A percentile compares a stretch with the other conserved stretches of the same genome.
Conservation (phyloP, 768 basidiomycete species). For the Collybia sp. region DNA sequence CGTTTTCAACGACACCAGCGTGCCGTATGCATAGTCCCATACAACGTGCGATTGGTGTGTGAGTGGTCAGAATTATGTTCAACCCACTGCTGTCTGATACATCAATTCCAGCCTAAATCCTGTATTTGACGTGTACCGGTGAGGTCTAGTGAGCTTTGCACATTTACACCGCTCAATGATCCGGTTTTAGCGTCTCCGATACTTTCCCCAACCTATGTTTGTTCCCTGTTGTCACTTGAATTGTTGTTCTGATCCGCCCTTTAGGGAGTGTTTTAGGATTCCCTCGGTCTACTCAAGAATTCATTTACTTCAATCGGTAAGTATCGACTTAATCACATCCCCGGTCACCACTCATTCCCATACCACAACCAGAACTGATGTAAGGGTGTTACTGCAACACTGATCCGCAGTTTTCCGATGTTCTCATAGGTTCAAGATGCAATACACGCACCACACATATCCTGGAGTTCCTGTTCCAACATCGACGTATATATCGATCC, state of each 20-base stretch:
- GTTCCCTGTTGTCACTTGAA: slow-evolving; percentile 4
- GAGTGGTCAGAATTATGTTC: slow-evolving; percentile 11
- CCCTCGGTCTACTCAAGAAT: slow-evolving; percentile 55
- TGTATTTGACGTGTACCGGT: slow-evolving; percentile 52
- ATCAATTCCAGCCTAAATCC: slow-evolving; percentile 40
- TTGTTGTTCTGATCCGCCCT: not conserved
- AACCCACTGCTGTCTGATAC: not conserved
- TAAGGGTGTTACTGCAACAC: slow-evolving; percentile 11
- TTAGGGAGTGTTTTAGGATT: slow-evolving; percentile 63
- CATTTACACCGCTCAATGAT: not conserved
- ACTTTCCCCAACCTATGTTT: slow-evolving; percentile 44
- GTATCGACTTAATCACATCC: slow-evolving; percentile 2
- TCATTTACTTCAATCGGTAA: slow-evolving; percentile 50
- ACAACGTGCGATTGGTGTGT: slow-evolving; percentile 44
- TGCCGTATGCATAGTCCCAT: slow-evolving; percentile 47
- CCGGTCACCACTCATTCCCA: not conserved
- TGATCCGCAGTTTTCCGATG: not conserved
- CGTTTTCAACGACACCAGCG: slow-evolving; percentile 28
- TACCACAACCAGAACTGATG: slow-evolving; percentile 25
- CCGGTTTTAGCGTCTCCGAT: slow-evolving; percentile 38
- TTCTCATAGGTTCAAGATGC: slow-evolving; percentile 33
- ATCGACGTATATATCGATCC: slow-evolving; percentile 48
- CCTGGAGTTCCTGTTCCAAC: slow-evolving; percentile 53
- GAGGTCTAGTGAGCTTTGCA: slow-evolving; percentile 2
- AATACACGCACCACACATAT: slow-evolving; percentile 63